Base-by-base conservation (phyloP, 768 basidiomycete species). In the Strobilomyces confusus region DNA sequence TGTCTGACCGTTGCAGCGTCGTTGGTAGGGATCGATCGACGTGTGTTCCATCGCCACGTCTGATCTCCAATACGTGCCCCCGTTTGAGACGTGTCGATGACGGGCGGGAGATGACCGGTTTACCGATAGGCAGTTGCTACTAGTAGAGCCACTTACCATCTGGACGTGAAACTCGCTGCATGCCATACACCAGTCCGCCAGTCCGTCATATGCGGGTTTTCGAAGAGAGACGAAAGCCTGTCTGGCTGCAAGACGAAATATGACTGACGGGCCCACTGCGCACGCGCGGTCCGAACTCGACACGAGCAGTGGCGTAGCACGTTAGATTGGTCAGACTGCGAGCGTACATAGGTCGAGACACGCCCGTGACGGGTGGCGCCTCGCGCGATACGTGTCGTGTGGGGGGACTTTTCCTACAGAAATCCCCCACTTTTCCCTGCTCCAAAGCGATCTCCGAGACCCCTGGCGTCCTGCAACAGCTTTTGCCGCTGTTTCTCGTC, bases 361-460 rank as follows among this genome's bases (percentile, higher is more conserved):
- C 33, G 30, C 26, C 26, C 49, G 36, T 41, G 44, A 52, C 55
- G 55, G 36, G 34, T 34, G 52, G 44, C 48, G 26, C 37, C 41
- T 45, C n/a, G 32, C 37, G 20, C 30, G 17, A 58, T 48, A 23
- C 9, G 14, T 37, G 20, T 43, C 13, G 48, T 41, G 34, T 26
- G 38, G 47, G 15, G 49, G 51, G 45, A 48, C 49, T 2, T 36
- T 49, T 22, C 23, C 72, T 58, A 80, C 58, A 80, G 58, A 61
- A 88, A 90, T 0, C 85, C 81, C 3, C 87, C 87, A 49, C 77
- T 80, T 61, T 77, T 84, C 3, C 86, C 85, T 40, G 79, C 72
- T 15, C 90, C 90, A 65, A 98, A 98, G 49, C 92, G 75, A 63
- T 92, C 90, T 30, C 87, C 84, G 15, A 98, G 74, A 7, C 85